phyloP scores from a whole-genome alignment of 345 rosid species.

The Pugionium dolabratum region DNA sequence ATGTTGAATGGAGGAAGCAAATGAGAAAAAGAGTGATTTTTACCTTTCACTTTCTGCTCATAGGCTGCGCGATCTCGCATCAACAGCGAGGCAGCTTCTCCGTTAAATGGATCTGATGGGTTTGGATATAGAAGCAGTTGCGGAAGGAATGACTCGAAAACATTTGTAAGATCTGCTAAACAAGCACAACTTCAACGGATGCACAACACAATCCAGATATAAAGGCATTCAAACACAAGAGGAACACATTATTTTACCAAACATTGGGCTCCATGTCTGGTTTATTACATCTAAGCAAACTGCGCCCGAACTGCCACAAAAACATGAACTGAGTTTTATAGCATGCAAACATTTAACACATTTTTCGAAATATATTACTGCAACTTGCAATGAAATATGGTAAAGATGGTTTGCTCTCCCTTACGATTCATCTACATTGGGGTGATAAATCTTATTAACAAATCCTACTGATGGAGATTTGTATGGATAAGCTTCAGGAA shows the following conservation, averaged over 20 bases:
- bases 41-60: constrained; percentile 66
- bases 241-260: constrained; percentile 45
- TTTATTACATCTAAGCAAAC: constrained; percentile 93
- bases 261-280: constrained; percentile 77
- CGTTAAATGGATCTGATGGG: constrained; percentile 73
- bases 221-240: not conserved
- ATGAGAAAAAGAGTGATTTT: not conserved
- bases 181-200: constrained; percentile 6
- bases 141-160: constrained; percentile 75
- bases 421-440: constrained; percentile 76
- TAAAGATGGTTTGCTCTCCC: constrained; percentile 12
- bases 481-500: constrained; percentile 92
- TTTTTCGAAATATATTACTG: too few species aligned
- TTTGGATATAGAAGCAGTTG: constrained; percentile 82
- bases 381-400: not conserved
- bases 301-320: constrained; percentile 60
- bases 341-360: not conserved
- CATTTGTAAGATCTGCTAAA: constrained; percentile 68
- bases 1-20: constrained; percentile 5
- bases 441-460: constrained; percentile 76
- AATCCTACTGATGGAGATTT: constrained; percentile 64
- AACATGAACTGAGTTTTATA: not conserved
- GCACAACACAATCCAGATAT: constrained; percentile 6
- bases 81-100: constrained; percentile 78
- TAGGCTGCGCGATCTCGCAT: constrained; percentile 59